These are phyloP conservation scores for Epichloe glyceriae DNA, from an alignment of 2,329 filamentous ascomycete species.

Conservation along the genomic window DNA sequence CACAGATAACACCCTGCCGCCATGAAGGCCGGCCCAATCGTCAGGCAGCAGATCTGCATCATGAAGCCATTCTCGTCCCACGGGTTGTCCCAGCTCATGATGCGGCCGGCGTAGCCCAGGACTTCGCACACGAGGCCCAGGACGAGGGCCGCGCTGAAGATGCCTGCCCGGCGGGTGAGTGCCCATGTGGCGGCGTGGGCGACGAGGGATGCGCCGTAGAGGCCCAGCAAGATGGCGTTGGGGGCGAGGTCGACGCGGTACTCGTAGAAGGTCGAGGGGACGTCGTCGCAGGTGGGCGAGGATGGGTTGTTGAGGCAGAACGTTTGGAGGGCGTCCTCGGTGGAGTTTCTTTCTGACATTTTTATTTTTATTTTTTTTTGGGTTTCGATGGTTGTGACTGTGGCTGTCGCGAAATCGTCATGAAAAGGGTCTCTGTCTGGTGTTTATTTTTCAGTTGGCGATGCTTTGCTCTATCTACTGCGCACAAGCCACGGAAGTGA, in stretches of 20 bases:
- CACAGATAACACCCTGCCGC: constrained; percentile 52
- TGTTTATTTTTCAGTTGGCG: too few relatives aligned
- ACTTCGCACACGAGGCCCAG: constrained; percentile 42
- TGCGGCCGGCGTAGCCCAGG: constrained; percentile 44
- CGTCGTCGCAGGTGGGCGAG: constrained; percentile 16
- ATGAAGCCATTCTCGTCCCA: constrained; percentile 35
- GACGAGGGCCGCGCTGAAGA: constrained; percentile 39
- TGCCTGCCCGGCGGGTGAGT: constrained; percentile 31
- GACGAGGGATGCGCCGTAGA: constrained; percentile 35
- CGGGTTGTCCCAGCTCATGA: constrained; percentile 41
- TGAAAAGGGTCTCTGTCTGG: too few relatives aligned
- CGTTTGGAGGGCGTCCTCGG: neutral
- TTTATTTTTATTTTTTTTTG: too few relatives aligned
- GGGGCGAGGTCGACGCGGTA: constrained; percentile 38
- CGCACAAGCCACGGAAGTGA: too few relatives aligned
- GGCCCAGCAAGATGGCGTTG: constrained; percentile 35
- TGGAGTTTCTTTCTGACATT: too few relatives aligned
- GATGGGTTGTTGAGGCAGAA: constrained; percentile 19
- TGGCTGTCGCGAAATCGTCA: too few relatives aligned
- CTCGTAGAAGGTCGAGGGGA: constrained; percentile 28
- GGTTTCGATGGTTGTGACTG: too few relatives aligned
- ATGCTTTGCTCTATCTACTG: too few relatives aligned
- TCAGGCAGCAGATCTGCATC: constrained; percentile 49
- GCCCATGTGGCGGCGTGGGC: constrained; percentile 27
- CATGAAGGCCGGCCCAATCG: constrained; percentile 52